Evolutionary conservation across 148 eudicot species (phyloP).

Genomic region (Rhododendron mucronatum): DNA sequence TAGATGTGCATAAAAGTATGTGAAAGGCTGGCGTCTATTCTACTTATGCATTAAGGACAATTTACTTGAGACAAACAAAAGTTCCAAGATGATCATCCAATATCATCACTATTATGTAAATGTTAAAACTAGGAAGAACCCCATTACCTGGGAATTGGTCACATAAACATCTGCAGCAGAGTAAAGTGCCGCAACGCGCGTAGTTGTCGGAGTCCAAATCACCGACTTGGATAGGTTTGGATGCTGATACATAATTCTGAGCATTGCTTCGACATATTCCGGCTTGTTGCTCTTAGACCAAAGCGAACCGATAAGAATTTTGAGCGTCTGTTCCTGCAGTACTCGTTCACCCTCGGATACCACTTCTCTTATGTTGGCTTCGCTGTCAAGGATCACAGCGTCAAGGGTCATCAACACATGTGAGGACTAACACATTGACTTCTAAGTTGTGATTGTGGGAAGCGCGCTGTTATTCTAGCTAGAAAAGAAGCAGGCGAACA

Average conservation of each 20-base stretch:
- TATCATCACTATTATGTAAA: too few relatives aligned
- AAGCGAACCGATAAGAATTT: slow-evolving; percentile 84
- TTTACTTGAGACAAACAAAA: too few relatives aligned
- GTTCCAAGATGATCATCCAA: too few relatives aligned
- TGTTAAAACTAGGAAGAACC: neutral
- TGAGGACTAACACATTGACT: neutral
- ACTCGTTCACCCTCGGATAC: slow-evolving; percentile 24
- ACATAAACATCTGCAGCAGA: slow-evolving; percentile 97
- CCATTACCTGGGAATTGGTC: slow-evolving; percentile 74
- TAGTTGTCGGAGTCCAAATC: slow-evolving; percentile 85
- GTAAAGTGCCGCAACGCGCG: slow-evolving; percentile 87
- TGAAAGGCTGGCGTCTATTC: too few relatives aligned
- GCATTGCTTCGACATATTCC: slow-evolving; percentile 65
- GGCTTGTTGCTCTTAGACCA: slow-evolving; percentile 95
- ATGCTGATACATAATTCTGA: slow-evolving; percentile 48
- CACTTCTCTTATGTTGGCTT: slow-evolving; percentile 13
- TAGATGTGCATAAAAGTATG: too few relatives aligned
- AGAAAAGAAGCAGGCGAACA: slow-evolving; percentile 6
- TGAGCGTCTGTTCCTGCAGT: slow-evolving; percentile 27
- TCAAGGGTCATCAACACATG: neutral
- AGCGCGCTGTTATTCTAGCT: neutral
- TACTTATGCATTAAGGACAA: too few relatives aligned
- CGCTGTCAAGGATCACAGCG: slow-evolving; percentile 7
- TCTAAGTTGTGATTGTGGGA: neutral
- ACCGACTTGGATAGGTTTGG: slow-evolving; percentile 63